phyloP scores from a whole-genome alignment of 106 monocot genomes.

The Allium sativum region DNA sequence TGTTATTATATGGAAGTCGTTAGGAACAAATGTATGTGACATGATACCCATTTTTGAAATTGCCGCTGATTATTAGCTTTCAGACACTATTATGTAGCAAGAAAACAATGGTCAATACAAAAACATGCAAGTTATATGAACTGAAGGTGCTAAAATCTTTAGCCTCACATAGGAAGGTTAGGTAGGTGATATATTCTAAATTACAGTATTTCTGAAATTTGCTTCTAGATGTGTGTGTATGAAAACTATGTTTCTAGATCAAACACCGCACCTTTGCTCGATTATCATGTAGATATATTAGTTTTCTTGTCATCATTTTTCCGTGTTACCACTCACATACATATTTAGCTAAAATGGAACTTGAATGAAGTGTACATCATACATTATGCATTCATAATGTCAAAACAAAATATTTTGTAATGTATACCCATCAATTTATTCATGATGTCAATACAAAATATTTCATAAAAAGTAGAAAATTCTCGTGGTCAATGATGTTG shows the following conservation, averaged over 20 bases:
- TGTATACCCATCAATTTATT: not conserved
- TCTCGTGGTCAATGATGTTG: conserved; percentile 14
- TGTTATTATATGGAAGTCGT: too few relatives aligned
- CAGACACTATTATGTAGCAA: too few relatives aligned
- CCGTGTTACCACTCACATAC: not conserved
- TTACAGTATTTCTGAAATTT: too few relatives aligned
- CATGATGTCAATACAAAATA: conserved; percentile 1
- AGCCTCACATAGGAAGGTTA: too few relatives aligned
- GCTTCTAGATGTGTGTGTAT: not conserved
- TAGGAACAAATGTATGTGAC: not conserved
- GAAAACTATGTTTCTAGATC: too few relatives aligned
- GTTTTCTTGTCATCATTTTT: conserved; percentile 2
- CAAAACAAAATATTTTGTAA: not conserved
- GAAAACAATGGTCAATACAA: too few relatives aligned
- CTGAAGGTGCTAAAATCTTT: not conserved
- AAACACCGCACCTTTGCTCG: too few relatives aligned
- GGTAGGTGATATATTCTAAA: too few relatives aligned
- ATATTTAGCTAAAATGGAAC: not conserved
- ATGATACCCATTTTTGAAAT: not conserved
- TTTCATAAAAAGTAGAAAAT: not conserved
- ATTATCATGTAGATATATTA: not conserved
- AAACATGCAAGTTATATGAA: not conserved
- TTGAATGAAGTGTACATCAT: not conserved
- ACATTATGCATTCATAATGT: not conserved
- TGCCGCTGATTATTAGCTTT: not conserved